Evolutionary conservation across 176 grass and related monocot genomes (phyloP), one percentile per base, ranked within the genome.

Genomic region (Aegilops longissima): DNA sequence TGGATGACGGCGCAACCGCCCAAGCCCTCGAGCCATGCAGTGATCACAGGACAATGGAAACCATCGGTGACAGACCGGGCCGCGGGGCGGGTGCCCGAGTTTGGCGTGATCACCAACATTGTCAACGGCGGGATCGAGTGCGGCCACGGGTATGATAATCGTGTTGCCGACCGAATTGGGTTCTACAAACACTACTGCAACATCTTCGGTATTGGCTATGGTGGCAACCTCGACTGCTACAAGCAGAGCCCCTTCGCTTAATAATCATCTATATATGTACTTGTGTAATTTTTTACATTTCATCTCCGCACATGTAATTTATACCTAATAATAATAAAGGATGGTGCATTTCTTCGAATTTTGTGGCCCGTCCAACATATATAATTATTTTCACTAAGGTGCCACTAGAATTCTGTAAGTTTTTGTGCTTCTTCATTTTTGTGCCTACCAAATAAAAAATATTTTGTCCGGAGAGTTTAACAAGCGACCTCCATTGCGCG

Each of bases 51-150:
- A 0, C 69, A 69, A 44, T 91, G 89, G 87, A 87, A 8, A 2
- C 84, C 89, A 0, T 6, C 77, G 0, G 8, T 0, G 2, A 21
- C 13, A 4, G 89, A 92, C 34, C 0, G 0, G 18, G 16, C 65
- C 2, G 89, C 86, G 0, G 64, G 80, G 0, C 42, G 87, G 47
- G 0, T 25, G 35, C 52, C 87, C 0, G 92, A 89, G 2, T 94
- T 79, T 23, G 89, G 92, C 1, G 49, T 79, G 3, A 85, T 84
- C 87, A 94, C 87, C 56, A 89, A 94, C 86, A 87, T 94, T 73
- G 87, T 94, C 25, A 94, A 94, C 47, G 83, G 89, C 34, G 87
- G 89, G 1, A 0, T 75, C 0, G 89, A 91, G 89, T 94, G 89
- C 64, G 79, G 86, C 3, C 39, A 11, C 0, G 69, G 86, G 21